Conservation (phyloP, 176 grass and related monocot species). For the Ampelocalamus luodianensis region DNA sequence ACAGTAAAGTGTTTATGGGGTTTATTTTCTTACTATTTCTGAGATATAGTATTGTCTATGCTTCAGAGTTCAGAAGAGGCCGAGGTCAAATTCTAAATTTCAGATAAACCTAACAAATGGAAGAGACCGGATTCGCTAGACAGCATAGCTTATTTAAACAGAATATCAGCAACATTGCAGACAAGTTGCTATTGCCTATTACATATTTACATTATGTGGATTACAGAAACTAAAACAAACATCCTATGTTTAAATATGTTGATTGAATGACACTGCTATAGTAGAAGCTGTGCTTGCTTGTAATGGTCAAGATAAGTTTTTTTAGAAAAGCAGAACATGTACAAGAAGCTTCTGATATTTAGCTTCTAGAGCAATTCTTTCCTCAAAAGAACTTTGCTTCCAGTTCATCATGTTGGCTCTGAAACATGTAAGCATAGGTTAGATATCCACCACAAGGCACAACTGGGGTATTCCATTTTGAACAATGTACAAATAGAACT, state of each 20-base stretch:
- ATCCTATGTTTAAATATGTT: too few species aligned
- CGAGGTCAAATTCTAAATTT: not conserved
- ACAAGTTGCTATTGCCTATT: not conserved
- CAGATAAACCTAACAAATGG: not conserved
- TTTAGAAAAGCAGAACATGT: too few species aligned
- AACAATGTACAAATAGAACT: too few species aligned
- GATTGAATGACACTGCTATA: too few species aligned
- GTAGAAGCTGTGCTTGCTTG: too few species aligned
- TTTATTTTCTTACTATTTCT: too few species aligned
- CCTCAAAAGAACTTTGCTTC: slow-evolving; percentile 56
- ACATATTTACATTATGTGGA: not conserved
- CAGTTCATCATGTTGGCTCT: slow-evolving; percentile 57
- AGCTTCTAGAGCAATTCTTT: slow-evolving; percentile 59
- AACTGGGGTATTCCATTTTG: too few species aligned
- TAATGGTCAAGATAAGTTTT: too few species aligned
- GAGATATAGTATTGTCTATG: not conserved
- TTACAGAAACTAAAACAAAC: not conserved
- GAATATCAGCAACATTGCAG: not conserved
- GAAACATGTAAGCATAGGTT: not conserved
- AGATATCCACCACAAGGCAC: too few species aligned
- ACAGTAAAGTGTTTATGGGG: too few species aligned
- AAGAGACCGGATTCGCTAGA: not conserved
- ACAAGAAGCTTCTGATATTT: slow-evolving; percentile 54
- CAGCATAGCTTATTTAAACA: not conserved
- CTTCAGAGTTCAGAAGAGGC: not conserved